Percentiles rank a stretch among this genome's conserved stretches.
phyloP scores from a whole-genome alignment of 2,329 filamentous ascomycete genomes.

The Clonostachys sp. region DNA sequence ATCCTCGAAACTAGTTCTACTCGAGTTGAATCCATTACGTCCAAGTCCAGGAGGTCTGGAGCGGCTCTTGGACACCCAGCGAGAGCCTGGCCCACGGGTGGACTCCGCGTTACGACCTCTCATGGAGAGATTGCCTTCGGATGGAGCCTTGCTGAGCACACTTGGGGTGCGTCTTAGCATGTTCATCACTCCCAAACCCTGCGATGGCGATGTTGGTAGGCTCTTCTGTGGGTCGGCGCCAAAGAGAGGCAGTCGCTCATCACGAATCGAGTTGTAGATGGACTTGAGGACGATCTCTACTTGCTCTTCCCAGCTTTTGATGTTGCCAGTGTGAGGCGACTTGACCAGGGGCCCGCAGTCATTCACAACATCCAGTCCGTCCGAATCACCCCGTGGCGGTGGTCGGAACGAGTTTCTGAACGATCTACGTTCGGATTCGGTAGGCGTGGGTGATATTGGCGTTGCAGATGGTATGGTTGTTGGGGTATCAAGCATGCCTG shows the following conservation, averaged over 20 bases:
- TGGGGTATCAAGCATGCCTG: constrained; percentile 21
- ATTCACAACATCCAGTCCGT: constrained; percentile 68
- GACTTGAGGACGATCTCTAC: constrained; percentile 88
- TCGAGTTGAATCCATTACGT: constrained; percentile 79
- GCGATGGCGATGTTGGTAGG: constrained; percentile 32
- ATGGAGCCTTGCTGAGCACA: constrained; percentile 87
- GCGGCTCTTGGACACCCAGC: constrained; percentile 83
- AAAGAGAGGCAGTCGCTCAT: constrained; percentile 81
- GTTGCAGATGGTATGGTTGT: constrained; percentile 19
- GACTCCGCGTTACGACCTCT: constrained; percentile 68
- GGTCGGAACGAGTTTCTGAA: constrained; percentile 47
- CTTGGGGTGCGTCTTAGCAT: constrained; percentile 84
- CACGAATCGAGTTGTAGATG: constrained; percentile 85
- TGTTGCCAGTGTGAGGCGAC: constrained; percentile 66
- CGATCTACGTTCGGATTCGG: constrained; percentile 30
- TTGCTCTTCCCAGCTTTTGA: constrained; percentile 82
- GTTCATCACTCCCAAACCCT: constrained; percentile 67
- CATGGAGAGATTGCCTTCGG: constrained; percentile 66
- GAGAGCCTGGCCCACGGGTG: constrained; percentile 47
- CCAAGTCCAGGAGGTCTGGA: constrained; percentile 67
- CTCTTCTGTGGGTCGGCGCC: constrained; percentile 51
- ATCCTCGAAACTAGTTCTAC: constrained; percentile 91
- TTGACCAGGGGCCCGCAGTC: constrained; percentile 75
- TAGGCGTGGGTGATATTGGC: constrained; percentile 14
- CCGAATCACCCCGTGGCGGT: constrained; percentile 36